These are phyloP conservation scores for Termitomyces sp. DNA, from an alignment of 768 basidiomycete genomes.

Conservation along the genomic window DNA sequence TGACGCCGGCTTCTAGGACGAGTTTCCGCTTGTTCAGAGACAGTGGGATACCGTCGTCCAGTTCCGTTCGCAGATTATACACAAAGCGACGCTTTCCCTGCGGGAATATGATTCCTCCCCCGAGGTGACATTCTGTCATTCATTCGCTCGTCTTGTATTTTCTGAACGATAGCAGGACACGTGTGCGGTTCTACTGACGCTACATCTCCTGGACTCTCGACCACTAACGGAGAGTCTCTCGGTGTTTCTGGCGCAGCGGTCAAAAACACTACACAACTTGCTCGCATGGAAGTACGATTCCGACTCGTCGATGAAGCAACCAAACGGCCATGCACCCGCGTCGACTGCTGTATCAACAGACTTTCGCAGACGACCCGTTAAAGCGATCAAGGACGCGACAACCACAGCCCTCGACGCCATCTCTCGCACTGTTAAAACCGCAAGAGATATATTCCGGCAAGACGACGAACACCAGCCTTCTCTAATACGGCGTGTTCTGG, in stretches of 20 bases:
- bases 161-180: slow-evolving; percentile 42
- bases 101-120: slow-evolving; percentile 51
- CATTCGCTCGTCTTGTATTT: not conserved
- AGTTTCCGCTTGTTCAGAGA: slow-evolving; percentile 84
- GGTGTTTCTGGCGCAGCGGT: slow-evolving; percentile 68
- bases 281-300: slow-evolving; percentile 29
- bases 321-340: slow-evolving; percentile 30
- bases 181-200: slow-evolving; percentile 73
- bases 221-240: slow-evolving; percentile 70
- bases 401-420: slow-evolving; percentile 50
- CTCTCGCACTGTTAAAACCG: slow-evolving; percentile 50
- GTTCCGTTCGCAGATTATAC: slow-evolving; percentile 84
- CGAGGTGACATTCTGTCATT: too few species aligned
- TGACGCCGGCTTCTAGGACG: slow-evolving; percentile 42
- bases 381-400: slow-evolving; percentile 50
- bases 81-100: slow-evolving; percentile 80
- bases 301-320: slow-evolving; percentile 12
- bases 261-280: slow-evolving; percentile 46
- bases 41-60: slow-evolving; percentile 92
- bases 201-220: slow-evolving; percentile 86
- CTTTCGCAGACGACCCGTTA: slow-evolving; percentile 30
- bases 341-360: slow-evolving; percentile 9
- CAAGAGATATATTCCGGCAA: slow-evolving; percentile 53
- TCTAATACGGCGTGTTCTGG: slow-evolving; percentile 52
- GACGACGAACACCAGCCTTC: slow-evolving; percentile 30